Conservation (phyloP, 2,329 filamentous ascomycete species). For the Penicillium sp. region DNA sequence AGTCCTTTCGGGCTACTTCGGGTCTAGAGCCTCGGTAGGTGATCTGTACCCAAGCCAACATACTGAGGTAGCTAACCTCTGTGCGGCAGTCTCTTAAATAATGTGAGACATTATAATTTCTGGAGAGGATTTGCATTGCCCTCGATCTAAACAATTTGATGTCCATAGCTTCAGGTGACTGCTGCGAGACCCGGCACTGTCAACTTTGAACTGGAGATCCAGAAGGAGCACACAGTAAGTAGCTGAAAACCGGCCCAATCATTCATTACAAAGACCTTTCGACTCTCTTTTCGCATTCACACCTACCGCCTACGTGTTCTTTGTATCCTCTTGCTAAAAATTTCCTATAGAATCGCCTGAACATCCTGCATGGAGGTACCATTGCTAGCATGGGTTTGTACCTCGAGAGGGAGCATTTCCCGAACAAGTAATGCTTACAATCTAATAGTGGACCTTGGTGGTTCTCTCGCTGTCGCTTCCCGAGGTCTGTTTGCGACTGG, state of each 20-base stretch:
- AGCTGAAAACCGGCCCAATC: not conserved
- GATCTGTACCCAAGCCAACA: not conserved
- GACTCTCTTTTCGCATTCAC: not conserved
- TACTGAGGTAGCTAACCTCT: not conserved
- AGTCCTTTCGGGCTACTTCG: constrained; percentile 80
- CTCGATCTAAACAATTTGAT: constrained; percentile 2
- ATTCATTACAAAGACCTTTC: too few species aligned
- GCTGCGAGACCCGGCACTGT: constrained; percentile 60
- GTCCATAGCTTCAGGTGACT: constrained; percentile 57
- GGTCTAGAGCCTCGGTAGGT: constrained; percentile 82
- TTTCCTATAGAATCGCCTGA: constrained; percentile 56
- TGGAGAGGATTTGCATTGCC: not conserved
- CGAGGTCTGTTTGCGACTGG: constrained; percentile 64
- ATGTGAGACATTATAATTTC: constrained; percentile 32
- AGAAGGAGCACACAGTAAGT: constrained; percentile 63
- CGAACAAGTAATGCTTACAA: not conserved
- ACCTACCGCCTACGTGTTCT: not conserved
- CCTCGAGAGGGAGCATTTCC: not conserved
- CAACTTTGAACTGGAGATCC: constrained; percentile 63
- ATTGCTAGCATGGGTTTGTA: constrained; percentile 58
- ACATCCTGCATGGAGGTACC: constrained; percentile 66
- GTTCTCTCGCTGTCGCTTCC: constrained; percentile 64
- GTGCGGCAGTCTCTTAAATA: constrained; percentile 34
- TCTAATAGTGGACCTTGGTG: constrained; percentile 59
- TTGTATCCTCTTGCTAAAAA: constrained; percentile 1